Percentiles rank a stretch among this genome's conserved stretches.
These are phyloP conservation scores for Angomonas ambiguus DNA, from an alignment of 208 protist genomes.

Conservation along the genomic window DNA sequence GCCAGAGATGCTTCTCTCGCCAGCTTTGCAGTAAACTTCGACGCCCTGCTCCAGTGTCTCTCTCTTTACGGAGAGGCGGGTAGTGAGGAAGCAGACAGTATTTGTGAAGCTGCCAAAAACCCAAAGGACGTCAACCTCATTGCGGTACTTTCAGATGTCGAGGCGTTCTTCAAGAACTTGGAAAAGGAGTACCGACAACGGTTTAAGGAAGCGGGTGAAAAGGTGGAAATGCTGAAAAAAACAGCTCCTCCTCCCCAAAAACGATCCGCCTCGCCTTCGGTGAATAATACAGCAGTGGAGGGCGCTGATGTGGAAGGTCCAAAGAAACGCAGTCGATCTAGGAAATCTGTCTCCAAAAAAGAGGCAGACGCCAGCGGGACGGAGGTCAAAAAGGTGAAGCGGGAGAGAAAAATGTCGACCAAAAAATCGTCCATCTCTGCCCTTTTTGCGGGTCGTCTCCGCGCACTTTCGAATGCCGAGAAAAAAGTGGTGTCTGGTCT, in stretches of 20 bases:
- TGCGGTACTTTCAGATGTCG: conserved; percentile 24
- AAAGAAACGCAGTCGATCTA: conserved; percentile 13
- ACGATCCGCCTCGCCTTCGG: background rate
- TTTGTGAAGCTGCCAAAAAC: conserved; percentile 16
- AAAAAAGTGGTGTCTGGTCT: conserved; percentile 70
- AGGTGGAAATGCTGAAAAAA: conserved; percentile 50
- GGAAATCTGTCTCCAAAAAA: background rate
- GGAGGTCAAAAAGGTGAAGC: conserved; percentile 11
- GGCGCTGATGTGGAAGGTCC: background rate
- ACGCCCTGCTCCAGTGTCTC: conserved; percentile 37
- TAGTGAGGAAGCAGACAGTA: conserved; percentile 9
- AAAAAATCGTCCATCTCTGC: background rate
- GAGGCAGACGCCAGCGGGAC: background rate
- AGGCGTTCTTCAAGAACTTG: conserved; percentile 28
- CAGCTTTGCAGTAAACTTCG: conserved; percentile 39
- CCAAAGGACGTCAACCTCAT: conserved; percentile 15
- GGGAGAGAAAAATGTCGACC: background rate
- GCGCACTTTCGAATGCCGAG: conserved; percentile 44
- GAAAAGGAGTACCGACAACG: conserved; percentile 45
- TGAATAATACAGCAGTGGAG: background rate
- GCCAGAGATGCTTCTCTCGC: conserved; percentile 33
- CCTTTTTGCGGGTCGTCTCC: conserved; percentile 48
- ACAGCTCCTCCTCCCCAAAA: conserved; percentile 17
- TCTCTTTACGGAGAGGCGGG: conserved; percentile 31
- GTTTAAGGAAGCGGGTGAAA: conserved; percentile 44